These are phyloP conservation scores for Picea glauca DNA, from an alignment of 75 land plant genomes.

Conservation along the genomic window DNA sequence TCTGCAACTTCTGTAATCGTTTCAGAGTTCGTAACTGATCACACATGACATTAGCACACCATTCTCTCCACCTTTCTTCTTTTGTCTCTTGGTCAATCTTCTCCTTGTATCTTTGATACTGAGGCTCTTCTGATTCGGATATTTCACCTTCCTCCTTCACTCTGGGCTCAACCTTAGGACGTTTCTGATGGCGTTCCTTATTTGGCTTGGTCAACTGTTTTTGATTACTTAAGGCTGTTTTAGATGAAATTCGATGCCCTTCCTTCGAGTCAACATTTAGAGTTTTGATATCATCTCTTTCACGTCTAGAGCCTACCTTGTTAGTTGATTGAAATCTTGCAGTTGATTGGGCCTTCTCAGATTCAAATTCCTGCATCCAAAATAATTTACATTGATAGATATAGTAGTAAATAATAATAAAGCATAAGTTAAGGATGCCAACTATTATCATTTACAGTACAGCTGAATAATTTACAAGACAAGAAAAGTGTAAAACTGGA, in stretches of 20 bases:
- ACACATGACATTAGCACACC: slow-evolving; percentile 89
- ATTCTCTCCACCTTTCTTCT: slow-evolving; percentile 94
- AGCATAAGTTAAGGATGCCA: no score
- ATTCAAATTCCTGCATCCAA: slow-evolving; percentile 14
- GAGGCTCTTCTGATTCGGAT: slow-evolving; percentile 73
- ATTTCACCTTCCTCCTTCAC: slow-evolving; percentile 98
- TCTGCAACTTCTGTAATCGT: slow-evolving; percentile 77
- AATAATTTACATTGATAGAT: not conserved
- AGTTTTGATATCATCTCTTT: slow-evolving; percentile 23
- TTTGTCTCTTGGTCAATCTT: slow-evolving; percentile 36
- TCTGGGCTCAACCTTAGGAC: slow-evolving; percentile 51
- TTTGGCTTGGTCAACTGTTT: slow-evolving; percentile 19
- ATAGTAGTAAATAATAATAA: not conserved
- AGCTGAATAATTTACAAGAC: not conserved
- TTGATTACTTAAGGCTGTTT: not conserved
- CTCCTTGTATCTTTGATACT: slow-evolving; percentile 64
- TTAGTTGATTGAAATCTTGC: slow-evolving; percentile 2
- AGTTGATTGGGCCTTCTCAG: slow-evolving; percentile 5
- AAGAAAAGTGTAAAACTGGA: not conserved
- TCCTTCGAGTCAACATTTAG: slow-evolving; percentile 20
- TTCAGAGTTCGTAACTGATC: slow-evolving; percentile 72
- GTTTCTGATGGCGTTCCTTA: slow-evolving; percentile 38
- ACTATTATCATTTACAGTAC: no score
- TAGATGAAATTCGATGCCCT: slow-evolving; percentile 28
- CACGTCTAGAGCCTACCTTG: slow-evolving; percentile 18